phyloP scores from a whole-genome alignment of 257 asterid genomes.

The Jaltomata sinuosa region DNA sequence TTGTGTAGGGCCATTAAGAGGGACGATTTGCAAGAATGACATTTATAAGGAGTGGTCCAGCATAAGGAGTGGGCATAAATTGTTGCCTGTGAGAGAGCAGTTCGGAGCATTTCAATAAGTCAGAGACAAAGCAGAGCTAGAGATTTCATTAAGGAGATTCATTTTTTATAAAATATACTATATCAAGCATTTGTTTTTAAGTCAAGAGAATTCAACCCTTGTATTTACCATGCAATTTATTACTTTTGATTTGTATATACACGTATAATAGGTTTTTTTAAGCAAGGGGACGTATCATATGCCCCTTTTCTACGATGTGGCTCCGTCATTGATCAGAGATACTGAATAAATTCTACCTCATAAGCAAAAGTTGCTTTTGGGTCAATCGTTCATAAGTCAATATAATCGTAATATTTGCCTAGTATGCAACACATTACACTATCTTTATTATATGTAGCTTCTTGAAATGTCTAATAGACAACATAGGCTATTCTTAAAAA shows the following conservation, averaged over 20 bases:
- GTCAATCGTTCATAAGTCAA: not conserved
- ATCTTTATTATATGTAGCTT: not conserved
- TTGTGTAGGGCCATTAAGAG: not conserved
- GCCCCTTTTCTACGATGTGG: not conserved
- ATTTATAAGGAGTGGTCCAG: not conserved
- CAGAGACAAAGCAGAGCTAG: not conserved
- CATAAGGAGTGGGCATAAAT: not conserved
- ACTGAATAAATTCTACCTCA: not conserved
- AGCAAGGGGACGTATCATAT: not conserved
- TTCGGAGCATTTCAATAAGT: not conserved
- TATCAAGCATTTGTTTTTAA: no score
- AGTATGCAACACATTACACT: not conserved
- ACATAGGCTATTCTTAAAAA: not conserved
- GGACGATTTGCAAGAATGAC: not conserved
- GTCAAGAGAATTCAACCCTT: not conserved
- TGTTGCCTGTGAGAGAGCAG: not conserved
- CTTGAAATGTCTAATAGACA: not conserved
- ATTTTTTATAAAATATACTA: no score
- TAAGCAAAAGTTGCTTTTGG: not conserved
- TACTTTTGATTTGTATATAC: no score
- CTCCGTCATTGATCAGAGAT: not conserved
- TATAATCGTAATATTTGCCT: not conserved
- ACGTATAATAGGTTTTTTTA: no score
- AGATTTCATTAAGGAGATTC: no score
- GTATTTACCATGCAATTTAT: not conserved